Evolutionary conservation across 2,329 filamentous ascomycete genomes (phyloP), one percentile per base, ranked within the genome.

Genomic region (Lasiodiplodia citricola): DNA sequence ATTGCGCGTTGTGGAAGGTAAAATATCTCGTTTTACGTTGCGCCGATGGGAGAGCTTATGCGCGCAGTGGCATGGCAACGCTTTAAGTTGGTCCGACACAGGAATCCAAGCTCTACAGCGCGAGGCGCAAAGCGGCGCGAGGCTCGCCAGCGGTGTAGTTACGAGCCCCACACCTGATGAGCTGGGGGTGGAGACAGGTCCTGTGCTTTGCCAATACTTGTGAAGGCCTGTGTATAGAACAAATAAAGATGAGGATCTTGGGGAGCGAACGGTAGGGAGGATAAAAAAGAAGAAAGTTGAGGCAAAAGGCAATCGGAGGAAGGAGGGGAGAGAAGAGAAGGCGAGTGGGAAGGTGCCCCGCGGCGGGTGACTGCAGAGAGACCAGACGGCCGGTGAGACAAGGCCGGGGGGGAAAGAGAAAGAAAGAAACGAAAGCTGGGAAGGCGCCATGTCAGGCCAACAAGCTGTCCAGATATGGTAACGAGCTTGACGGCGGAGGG

Each of bases 401-500:
- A 3, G 64, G 41, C 16, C 64, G 62, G 55, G 21, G 21, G 52
- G 18, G 38, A 51, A 38, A 50, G 54, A 11, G 63, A 55, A 66
- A 37, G 50, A 31, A 13, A 44, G 25, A 25, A 50, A 23, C 14
- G 31, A 51, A 50, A 50, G 13, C n/a, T 14, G 51, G 64, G 35
- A 18, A 57, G 52, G 18, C 16, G 38, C 64, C 38, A 56, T 54
- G 37, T 25, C 52, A 50, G 64, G 54, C 54, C 16, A 66, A 18
- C 47, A 16, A 57, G 13, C 50, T 66, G 14, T 66, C 64, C 64
- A 37, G 55, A 66, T 66, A 58, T 38, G 64, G 64, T 41, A 66
- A 66, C 37, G 52, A 66, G 64, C 64, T 66, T 21, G 38, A 23
- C 25, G 35, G 31, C n/a, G 35, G 50, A 28, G 7, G 50, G 13